Conservation (phyloP, 768 basidiomycete genomes). For the Leccinum subtestaceum region DNA sequence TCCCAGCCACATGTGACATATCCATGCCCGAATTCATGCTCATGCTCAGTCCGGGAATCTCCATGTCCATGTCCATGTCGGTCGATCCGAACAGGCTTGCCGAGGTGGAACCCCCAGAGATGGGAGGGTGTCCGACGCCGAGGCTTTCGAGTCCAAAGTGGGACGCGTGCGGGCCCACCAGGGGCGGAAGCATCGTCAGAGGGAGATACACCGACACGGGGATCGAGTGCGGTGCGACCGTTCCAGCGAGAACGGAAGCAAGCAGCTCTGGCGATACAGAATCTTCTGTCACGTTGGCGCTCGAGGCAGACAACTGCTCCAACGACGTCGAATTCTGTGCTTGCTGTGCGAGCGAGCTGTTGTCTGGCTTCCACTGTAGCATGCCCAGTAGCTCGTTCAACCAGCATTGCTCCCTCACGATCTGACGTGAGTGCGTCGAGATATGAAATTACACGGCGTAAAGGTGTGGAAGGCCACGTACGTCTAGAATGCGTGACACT, state of each 20-base stretch:
- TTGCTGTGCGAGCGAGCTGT: constrained; percentile 1
- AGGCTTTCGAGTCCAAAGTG: constrained; percentile 30
- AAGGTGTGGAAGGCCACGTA: constrained; percentile 24
- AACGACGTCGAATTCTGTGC: constrained; percentile 1
- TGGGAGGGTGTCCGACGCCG: constrained; percentile 24
- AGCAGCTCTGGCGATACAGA: constrained; percentile 55
- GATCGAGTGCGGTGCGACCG: constrained; percentile 37
- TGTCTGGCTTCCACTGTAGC: constrained; percentile 61
- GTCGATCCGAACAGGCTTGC: constrained; percentile 31
- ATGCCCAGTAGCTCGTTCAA: constrained; percentile 66
- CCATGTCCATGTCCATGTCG: constrained; percentile 36
- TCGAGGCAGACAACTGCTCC: neutral
- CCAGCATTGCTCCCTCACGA: constrained; percentile 84
- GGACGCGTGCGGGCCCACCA: constrained; percentile 15
- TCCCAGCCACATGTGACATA: constrained; percentile 28
- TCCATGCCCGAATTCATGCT: constrained; percentile 33
- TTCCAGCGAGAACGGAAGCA: constrained; percentile 63
- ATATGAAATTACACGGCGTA: neutral
- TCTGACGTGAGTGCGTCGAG: constrained; percentile 3
- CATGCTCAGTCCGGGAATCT: constrained; percentile 35
- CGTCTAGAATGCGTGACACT: constrained; percentile 75
- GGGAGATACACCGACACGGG: constrained; percentile 73
- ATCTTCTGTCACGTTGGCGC: constrained; percentile 27
- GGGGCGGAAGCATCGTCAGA: constrained; percentile 28
- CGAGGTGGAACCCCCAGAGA: constrained; percentile 22